A percentile compares a stretch with the other conserved stretches of the same genome.
Conservation (phyloP, 164 flowering plant genomes). For the Warburgia ugandensis region DNA sequence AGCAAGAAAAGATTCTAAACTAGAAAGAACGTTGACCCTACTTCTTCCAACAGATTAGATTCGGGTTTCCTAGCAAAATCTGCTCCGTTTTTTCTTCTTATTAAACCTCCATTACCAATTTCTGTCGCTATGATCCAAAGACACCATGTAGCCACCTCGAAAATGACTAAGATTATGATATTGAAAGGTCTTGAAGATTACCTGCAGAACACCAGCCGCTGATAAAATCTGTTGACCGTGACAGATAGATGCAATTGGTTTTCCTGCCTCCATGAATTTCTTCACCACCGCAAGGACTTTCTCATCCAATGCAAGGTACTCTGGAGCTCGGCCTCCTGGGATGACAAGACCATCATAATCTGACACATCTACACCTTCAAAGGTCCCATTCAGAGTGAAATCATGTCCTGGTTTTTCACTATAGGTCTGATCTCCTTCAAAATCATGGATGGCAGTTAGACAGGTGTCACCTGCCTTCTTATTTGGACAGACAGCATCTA, state of each 20-base stretch:
- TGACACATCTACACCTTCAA: constrained; percentile 45
- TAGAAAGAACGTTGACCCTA: no score
- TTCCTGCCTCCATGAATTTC: constrained; percentile 63
- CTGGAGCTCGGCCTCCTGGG: constrained; percentile 98
- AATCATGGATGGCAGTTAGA: constrained; percentile 92
- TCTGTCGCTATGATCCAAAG: no score
- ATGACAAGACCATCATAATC: constrained; percentile 92
- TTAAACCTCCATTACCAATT: no score
- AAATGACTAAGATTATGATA: neutral
- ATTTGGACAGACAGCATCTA: constrained; percentile 86
- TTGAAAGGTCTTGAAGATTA: constrained; percentile 16
- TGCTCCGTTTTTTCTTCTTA: no score
- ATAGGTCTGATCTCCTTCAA: constrained; percentile 98
- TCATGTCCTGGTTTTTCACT: constrained; percentile 92
- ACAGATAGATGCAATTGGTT: constrained; percentile 96
- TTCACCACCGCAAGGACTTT: constrained; percentile 58
- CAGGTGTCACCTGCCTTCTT: constrained; percentile 78
- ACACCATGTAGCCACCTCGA: neutral
- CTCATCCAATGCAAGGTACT: constrained; percentile 76
- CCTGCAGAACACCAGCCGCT: constrained; percentile 94
- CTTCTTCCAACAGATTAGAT: no score
- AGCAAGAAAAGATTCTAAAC: no score
- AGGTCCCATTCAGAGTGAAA: constrained; percentile 59
- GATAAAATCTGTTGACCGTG: constrained; percentile 95
- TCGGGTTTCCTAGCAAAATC: no score